These are phyloP conservation scores for Picochlorum sp. DNA, from an alignment of 139 green algal genomes.

Conservation along the genomic window DNA sequence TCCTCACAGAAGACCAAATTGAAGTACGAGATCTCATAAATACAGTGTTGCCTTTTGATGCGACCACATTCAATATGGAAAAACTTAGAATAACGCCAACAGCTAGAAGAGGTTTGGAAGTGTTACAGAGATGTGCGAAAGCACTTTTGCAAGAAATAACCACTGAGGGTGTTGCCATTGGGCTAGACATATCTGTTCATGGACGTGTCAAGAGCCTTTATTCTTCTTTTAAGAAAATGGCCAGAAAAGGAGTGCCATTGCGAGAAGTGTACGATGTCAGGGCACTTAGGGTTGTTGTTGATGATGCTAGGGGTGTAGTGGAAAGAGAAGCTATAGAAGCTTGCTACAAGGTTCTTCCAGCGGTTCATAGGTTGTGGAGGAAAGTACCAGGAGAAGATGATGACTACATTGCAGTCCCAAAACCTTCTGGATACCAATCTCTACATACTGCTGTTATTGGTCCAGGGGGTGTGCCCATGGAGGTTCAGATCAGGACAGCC, in stretches of 20 bases:
- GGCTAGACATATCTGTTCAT: slow-evolving; percentile 54
- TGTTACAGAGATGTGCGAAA: slow-evolving; percentile 41
- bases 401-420: slow-evolving; percentile 84
- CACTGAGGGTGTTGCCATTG: slow-evolving; percentile 34
- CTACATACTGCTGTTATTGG: slow-evolving; percentile 71
- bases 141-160: slow-evolving; percentile 39
- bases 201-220: slow-evolving; percentile 85
- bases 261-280: slow-evolving; percentile 77
- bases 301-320: slow-evolving; percentile 50
- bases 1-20: slow-evolving; percentile 11
- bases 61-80: slow-evolving; percentile 51
- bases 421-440: slow-evolving; percentile 70
- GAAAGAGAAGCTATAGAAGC: slow-evolving; percentile 24
- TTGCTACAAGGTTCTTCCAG: slow-evolving; percentile 71
- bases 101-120: slow-evolving; percentile 17
- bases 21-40: slow-evolving; percentile 33
- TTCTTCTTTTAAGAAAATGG: slow-evolving; percentile 81
- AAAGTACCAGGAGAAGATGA: slow-evolving; percentile 64
- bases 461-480: slow-evolving; percentile 58
- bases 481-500: slow-evolving; percentile 56
- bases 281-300: slow-evolving; percentile 83
- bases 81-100: slow-evolving; percentile 10
- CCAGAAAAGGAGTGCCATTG: slow-evolving; percentile 62
- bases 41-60: slow-evolving; percentile 74
- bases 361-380: slow-evolving; percentile 77